Conservation (phyloP, 371 early-diverging fungal genomes). For the Mortierella sp. region DNA sequence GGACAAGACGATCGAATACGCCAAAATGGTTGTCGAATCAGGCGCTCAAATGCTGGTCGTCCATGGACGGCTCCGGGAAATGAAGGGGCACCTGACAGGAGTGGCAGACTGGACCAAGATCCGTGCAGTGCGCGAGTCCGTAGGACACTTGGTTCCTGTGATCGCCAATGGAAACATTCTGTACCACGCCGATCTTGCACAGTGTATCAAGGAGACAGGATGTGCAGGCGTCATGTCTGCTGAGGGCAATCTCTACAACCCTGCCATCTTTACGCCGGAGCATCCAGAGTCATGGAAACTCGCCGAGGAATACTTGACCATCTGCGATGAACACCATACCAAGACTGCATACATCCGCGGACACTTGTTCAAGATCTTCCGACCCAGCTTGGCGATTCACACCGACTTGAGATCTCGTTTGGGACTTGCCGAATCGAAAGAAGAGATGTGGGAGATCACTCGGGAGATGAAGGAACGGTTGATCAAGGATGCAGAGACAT, state of each 20-base stretch:
- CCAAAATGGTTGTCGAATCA: constrained; percentile 95
- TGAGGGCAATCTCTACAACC: constrained; percentile 94
- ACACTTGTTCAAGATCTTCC: constrained; percentile 95
- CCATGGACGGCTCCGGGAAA: constrained; percentile 97
- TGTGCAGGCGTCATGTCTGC: constrained; percentile 98
- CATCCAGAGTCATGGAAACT: constrained; percentile 79
- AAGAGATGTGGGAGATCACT: constrained; percentile 68
- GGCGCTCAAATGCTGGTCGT: constrained; percentile 96
- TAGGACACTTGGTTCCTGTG: constrained; percentile 84
- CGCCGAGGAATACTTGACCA: constrained; percentile 88
- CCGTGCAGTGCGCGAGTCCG: constrained; percentile 85
- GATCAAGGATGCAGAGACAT: constrained; percentile 57
- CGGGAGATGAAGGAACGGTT: constrained; percentile 71
- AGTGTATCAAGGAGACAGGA: constrained; percentile 91
- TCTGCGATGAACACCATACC: constrained; percentile 73
- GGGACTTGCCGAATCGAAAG: constrained; percentile 67
- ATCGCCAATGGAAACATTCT: constrained; percentile 98
- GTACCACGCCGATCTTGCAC: constrained; percentile 87
- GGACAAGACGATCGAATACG: constrained; percentile 94
- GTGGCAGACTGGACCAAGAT: constrained; percentile 99
- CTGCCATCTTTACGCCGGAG: constrained; percentile 80
- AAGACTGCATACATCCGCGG: constrained; percentile 75
- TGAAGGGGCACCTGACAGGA: constrained; percentile 97
- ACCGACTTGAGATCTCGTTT: constrained; percentile 82
- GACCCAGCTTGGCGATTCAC: constrained; percentile 77